Conservation (phyloP, 192 early-diverging fungal species). For the Coemansia sp. region DNA sequence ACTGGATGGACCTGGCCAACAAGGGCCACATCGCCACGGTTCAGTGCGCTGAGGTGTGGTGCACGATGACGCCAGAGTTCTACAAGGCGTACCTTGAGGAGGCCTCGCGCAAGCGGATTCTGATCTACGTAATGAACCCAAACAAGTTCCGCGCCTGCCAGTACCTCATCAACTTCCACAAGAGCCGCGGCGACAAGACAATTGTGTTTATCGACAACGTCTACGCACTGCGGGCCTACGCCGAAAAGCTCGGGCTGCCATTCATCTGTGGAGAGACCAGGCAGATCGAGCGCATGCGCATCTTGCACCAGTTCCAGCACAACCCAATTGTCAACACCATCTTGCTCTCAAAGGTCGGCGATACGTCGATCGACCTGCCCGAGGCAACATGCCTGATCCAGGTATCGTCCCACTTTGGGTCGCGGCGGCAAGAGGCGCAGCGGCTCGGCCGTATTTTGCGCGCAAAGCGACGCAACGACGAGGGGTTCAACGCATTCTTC, state of each 20-base stretch:
- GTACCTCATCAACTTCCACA: conserved; percentile 92
- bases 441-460: conserved; percentile 90
- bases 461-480: conserved; percentile 90
- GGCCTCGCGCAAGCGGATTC: conserved; percentile 73
- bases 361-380: conserved; percentile 98
- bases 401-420: conserved; percentile 97
- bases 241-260: conserved; percentile 72
- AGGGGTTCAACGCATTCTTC: conserved; percentile 97
- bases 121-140: conserved; percentile 96
- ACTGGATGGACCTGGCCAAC: conserved; percentile 99
- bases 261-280: conserved; percentile 91
- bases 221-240: conserved; percentile 90
- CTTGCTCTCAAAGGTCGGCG: conserved; percentile 90
- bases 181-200: conserved; percentile 92
- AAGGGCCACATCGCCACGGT: conserved; percentile 98
- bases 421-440: conserved; percentile 98
- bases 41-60: conserved; percentile 99
- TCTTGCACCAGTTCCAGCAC: conserved; percentile 92
- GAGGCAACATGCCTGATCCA: conserved; percentile 99
- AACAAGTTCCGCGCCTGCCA: conserved; percentile 97
- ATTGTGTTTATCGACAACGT: conserved; percentile 99
- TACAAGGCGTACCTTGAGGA: conserved; percentile 90
- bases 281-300: conserved; percentile 86
- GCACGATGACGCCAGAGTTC: conserved; percentile 95
- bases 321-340: conserved; percentile 89